Evolutionary conservation across 2,329 filamentous ascomycete species (phyloP), one percentile per base, ranked within the genome.

Genomic region (Chrysosporium queenslandicum): DNA sequence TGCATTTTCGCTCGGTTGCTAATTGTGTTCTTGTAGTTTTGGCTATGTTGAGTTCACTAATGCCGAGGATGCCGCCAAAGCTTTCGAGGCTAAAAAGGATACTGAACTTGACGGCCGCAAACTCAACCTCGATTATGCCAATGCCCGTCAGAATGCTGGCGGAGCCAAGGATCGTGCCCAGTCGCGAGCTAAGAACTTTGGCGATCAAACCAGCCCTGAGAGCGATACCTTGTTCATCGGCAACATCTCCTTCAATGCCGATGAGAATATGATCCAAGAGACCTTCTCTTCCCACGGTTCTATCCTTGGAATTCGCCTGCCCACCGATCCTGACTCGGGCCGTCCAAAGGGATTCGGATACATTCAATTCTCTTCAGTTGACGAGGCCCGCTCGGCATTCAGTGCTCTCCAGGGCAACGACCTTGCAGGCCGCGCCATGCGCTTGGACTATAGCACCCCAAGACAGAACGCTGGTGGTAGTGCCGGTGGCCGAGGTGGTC

Each of bases 281-380:
- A 82, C 85, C 68, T 95, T 95, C 75, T 74, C 75, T 62, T 78
- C 85, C 60, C 78, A 83, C 61, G 81, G 81, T 59, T 77, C 75
- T 66, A 81, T 92, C 66, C 80, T 84, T 64, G 86, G 85, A 66
- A 81, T 95, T 63, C 86, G 89, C 65, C 83, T 96, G 56, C 90
- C 90, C 48, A 95, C 90, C 55, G 87, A 96, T 68, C 81, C 76
- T 75, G 88, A 94, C 56, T 82, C 82, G 57, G 89, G 88, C 59
- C 80, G 82, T 61, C 83, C 85, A 66, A 95, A 95, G 83, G 90
- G 90, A 53, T 95, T 94, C 70, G 90, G 87, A 52, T 96, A 96
- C 68, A 84, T 95, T 58, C 83, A 84, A 65, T 95, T 91, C 77
- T 74, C 75, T 61, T 86, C 85, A 16, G 69, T 92, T 56, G 88